Evolutionary conservation across 192 early-diverging fungal species (phyloP).

Genomic region (Entrophospora sp.): DNA sequence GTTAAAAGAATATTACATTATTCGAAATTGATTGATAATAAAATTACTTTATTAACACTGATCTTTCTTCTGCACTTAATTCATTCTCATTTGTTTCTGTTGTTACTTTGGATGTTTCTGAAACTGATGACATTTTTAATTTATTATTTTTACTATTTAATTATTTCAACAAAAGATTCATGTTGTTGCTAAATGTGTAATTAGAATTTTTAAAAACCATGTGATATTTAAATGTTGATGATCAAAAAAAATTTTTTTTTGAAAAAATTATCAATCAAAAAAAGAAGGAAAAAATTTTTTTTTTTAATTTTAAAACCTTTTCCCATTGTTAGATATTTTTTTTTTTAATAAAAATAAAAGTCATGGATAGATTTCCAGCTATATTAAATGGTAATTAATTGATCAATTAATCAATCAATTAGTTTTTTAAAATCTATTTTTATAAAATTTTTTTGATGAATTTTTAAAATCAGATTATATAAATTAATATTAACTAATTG

Average conservation of each 20-base stretch:
- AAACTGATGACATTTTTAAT: neutral
- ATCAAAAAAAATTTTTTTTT: no score
- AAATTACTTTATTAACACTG: constrained; percentile 6
- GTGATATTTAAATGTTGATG: no score
- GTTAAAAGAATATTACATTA: neutral
- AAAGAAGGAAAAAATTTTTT: no score
- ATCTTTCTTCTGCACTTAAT: neutral
- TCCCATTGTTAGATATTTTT: no score
- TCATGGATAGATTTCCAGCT: constrained; percentile 39
- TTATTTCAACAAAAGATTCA: no score
- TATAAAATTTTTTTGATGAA: neutral
- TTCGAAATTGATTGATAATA: neutral
- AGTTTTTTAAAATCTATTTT: neutral
- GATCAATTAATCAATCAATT: neutral
- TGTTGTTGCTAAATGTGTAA: no score
- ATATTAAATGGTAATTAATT: constrained; percentile 26
- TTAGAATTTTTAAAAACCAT: no score
- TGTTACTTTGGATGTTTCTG: no score
- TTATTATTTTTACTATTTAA: neutral
- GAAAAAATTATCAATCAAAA: no score
- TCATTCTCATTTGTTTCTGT: neutral
- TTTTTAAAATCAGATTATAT: neutral
- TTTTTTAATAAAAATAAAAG: no score
- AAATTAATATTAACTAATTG: no score
- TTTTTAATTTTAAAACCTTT: no score